Base-by-base conservation (phyloP, 768 basidiomycete species). In the Floccularia luteovirens region DNA sequence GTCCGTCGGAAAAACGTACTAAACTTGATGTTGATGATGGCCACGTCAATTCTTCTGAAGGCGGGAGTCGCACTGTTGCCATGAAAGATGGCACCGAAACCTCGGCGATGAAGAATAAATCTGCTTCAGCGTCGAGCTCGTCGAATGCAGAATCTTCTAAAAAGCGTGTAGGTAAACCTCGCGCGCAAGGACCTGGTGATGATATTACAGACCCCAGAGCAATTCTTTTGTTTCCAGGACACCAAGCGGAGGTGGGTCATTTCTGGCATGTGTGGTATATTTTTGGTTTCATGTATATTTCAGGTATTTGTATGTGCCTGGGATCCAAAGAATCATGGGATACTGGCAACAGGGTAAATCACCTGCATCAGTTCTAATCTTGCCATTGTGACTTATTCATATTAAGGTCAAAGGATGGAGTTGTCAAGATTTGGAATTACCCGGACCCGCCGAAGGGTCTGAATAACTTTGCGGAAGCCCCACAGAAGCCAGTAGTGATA, bases 271-370 rank as follows among this genome's bases (percentile, higher is more conserved):
- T 28, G n/a, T 30, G 20, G 8, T 27, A 7, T 14, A 39, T 31
- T 16, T 31, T 17, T 39, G 31, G 16, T 16, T 39, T 34, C 24
- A 19, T 14, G 31, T 35, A 14, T 34, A 34, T 27, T 35, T 16
- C 33, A 89, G 86, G 83, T 90, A 5, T 90, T 89, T 40, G 78
- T 85, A 4, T 85, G 84, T 41, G 75, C 81, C 3, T 90, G 84
- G 69, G 90, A 86, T 58, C 86, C 88, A 10, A 65, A 60, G 25
- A 63, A 70, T 24, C 64, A 63, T 22, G 66, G 72, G 27, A 51
- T 78, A n/a, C 59, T 90, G 13, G 83, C 83, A 16, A 78, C 86
- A 21, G 88, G 88, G 86, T 87, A 57, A 44, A 75, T 50, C n/a
- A n/a, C n/a, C 28, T 36, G 36, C 24, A n/a, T 36, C 43, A 10